phyloP scores from a whole-genome alignment of 306 rosid genomes.

The Begonia peltatifolia region DNA sequence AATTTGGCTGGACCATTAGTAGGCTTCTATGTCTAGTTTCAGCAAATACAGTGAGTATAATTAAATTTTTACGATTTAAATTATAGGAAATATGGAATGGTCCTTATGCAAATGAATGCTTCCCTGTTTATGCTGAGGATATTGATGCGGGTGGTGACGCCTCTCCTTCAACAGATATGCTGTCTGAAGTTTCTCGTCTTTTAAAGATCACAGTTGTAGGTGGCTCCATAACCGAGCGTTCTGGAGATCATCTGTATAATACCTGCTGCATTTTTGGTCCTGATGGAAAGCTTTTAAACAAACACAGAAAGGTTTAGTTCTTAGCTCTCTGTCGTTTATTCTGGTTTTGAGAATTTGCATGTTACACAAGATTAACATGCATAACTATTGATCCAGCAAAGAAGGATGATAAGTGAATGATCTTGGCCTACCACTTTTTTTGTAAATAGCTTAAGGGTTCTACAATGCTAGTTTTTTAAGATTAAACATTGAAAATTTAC shows the following conservation, averaged over 20 bases:
- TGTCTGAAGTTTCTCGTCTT: slow-evolving; percentile 51
- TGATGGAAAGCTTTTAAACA: slow-evolving; percentile 62
- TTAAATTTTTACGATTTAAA: not conserved
- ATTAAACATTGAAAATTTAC: too few species aligned
- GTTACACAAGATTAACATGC: too few species aligned
- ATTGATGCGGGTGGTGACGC: slow-evolving; percentile 72
- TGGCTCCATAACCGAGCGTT: slow-evolving; percentile 81
- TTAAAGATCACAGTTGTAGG: slow-evolving; percentile 81
- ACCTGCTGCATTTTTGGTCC: slow-evolving; percentile 79
- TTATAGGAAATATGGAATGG: slow-evolving; percentile 89
- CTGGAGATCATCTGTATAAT: slow-evolving; percentile 57
- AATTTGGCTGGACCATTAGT: too few species aligned
- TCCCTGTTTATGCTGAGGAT: slow-evolving; percentile 79
- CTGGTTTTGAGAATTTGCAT: too few species aligned
- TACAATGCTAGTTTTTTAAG: too few species aligned
- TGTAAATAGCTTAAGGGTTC: too few species aligned
- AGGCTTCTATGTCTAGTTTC: too few species aligned
- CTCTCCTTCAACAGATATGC: slow-evolving; percentile 93
- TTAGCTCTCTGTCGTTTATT: not conserved
- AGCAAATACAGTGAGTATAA: not conserved
- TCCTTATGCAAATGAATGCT: slow-evolving; percentile 77
- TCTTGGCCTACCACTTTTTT: too few species aligned
- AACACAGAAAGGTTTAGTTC: slow-evolving; percentile 67
- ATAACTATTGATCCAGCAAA: too few species aligned
- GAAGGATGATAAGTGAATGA: too few species aligned